Base-by-base conservation (phyloP, 495 filamentous ascomycete genomes). In the Chlorociboria aeruginascens region DNA sequence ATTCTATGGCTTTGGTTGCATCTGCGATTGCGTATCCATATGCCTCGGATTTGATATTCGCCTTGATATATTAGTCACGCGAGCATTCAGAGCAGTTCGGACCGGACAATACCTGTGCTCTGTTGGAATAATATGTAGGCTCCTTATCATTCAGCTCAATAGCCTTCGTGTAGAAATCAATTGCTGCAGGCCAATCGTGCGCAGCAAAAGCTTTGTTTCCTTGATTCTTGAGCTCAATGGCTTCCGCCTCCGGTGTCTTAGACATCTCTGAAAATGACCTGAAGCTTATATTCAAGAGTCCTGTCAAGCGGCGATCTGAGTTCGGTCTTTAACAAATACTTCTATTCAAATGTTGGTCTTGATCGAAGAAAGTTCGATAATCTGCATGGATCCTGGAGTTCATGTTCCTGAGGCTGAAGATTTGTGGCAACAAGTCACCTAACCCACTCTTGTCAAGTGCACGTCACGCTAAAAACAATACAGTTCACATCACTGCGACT, bases 1-100 rank as follows among this genome's bases (percentile, higher is more conserved):
- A 70, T 59, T 95, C 89, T 57, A 96, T 81, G 14, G 93, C 90
- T 65, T 85, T 89, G n/a, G 84, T 83, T 25, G 92, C 93, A 68
- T 99, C 92, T 20, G 82, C 72, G 52, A 96, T 83, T 8, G 92
- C 89, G 64, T 86, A 89, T 11, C 92, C 92, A 64, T 88, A 95
- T 25, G 89, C 74, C 67, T 99, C 92, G 44, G 89, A 79, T 72
- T 96, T 97, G 63, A 96, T 88, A 62, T 99, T 77, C 46, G 86
- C 84, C 86, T 95, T 62, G 9, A 13, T 11, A 43, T 33, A 34
- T 73, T 44, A 72, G 69, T 72, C 68, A 71, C 66, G 62, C 66
- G 66, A 71, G 64, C 67, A 56, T 8, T 34, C 30, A n/a, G 10
- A 17, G 31, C 20, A 17, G 40, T 29, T 40, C 33, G n/a, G 37